phyloP scores from a whole-genome alignment of 2,329 filamentous ascomycete species.

The Sphaerulina musiva region DNA sequence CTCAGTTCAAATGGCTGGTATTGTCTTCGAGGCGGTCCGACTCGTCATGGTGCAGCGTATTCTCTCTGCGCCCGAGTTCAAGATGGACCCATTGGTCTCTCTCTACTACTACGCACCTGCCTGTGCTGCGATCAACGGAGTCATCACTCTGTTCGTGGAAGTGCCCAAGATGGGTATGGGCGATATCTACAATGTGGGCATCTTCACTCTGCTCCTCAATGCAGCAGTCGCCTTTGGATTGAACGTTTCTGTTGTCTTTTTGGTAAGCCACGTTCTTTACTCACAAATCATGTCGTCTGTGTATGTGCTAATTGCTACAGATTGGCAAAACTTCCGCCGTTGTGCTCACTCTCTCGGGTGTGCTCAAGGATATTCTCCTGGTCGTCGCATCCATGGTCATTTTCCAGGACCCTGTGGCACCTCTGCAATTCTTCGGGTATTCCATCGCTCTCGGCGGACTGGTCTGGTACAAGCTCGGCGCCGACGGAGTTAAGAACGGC shows the following conservation, averaged over 20 bases:
- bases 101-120: conserved; percentile 86
- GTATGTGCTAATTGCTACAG: conserved; percentile 38
- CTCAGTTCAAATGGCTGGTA: conserved; percentile 66
- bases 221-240: conserved; percentile 71
- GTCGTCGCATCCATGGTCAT: conserved; percentile 74
- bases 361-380: conserved; percentile 80
- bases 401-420: conserved; percentile 68
- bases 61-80: conserved; percentile 74
- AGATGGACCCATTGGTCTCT: conserved; percentile 88
- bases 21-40: conserved; percentile 75
- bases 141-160: conserved; percentile 68
- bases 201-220: conserved; percentile 67
- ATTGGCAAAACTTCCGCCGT: conserved; percentile 84
- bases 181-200: conserved; percentile 67
- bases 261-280: conserved; percentile 51
- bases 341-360: conserved; percentile 77
- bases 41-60: conserved; percentile 79
- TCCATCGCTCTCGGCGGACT: conserved; percentile 71
- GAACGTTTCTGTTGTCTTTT: conserved; percentile 78
- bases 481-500: conserved; percentile 76
- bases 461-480: conserved; percentile 79
- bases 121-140: conserved; percentile 73
- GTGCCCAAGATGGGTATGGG: conserved; percentile 61
- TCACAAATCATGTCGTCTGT: background rate
- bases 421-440: conserved; percentile 77